Conservation (phyloP, 2,329 filamentous ascomycete genomes). For the Nemania bipapillata region DNA sequence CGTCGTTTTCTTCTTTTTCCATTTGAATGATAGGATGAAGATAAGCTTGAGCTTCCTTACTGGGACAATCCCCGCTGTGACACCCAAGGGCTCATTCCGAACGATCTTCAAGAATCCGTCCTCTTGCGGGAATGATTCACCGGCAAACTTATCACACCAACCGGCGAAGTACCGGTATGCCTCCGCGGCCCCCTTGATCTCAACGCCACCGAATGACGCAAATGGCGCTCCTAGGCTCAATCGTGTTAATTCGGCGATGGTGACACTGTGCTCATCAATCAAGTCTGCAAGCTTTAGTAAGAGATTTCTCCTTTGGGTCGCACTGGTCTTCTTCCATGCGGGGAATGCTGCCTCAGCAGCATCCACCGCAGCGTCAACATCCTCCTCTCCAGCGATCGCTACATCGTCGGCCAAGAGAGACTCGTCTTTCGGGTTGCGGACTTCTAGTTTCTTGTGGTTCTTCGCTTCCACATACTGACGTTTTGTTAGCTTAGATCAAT, state of each 20-base stretch:
- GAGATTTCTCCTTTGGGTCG: constrained; percentile 60
- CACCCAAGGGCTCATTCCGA: constrained; percentile 36
- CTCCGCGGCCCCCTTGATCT: constrained; percentile 15
- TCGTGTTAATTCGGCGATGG: constrained; percentile 34
- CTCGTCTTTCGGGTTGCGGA: constrained; percentile 62
- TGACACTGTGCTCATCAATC: constrained; percentile 23
- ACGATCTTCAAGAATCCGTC: constrained; percentile 39
- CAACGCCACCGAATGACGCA: constrained; percentile 19
- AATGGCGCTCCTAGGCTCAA: constrained; percentile 32
- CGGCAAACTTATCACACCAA: constrained; percentile 40
- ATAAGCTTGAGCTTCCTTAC: constrained; percentile 5
- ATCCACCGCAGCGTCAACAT: constrained; percentile 61
- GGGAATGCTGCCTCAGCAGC: constrained; percentile 62
- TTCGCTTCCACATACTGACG: constrained; percentile 56
- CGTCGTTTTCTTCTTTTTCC: too few species aligned
- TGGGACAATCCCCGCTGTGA: constrained; percentile 35
- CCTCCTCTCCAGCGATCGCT: constrained; percentile 57
- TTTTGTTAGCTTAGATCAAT: constrained; percentile 3
- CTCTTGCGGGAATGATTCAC: constrained; percentile 36
- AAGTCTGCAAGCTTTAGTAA: constrained; percentile 52
- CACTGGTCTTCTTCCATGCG: constrained; percentile 49
- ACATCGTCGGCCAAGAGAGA: constrained; percentile 62
- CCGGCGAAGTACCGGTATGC: constrained; percentile 36
- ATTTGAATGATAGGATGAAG: background rate
- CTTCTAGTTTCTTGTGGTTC: constrained; percentile 58